phyloP scores from a whole-genome alignment of 805 yeast species.

The Kazachstania africana region DNA sequence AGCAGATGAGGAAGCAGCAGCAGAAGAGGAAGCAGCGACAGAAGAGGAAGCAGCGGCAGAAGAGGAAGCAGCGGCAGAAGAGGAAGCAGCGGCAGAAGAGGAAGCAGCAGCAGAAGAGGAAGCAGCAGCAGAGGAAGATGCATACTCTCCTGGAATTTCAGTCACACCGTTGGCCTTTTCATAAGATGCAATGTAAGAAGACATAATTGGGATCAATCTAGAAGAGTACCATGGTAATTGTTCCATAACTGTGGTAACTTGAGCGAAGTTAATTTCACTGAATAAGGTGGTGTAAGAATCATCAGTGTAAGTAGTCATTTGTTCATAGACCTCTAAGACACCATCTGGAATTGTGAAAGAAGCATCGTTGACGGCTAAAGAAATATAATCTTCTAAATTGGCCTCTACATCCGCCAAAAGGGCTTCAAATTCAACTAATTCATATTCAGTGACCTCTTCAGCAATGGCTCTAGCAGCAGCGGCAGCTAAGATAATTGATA shows the following conservation, averaged over 20 bases:
- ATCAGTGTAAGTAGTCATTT: conserved; percentile 26
- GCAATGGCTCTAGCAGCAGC: conserved; percentile 10
- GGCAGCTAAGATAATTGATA: conserved; percentile 11
- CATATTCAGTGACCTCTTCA: conserved; percentile 4
- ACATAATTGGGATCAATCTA: conserved; percentile 15
- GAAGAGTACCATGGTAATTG: conserved; percentile 28
- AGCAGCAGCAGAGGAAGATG: conserved; percentile 5
- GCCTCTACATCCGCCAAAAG: conserved; percentile 14
- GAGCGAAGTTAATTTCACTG: conserved; percentile 19
- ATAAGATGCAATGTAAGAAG: conserved; percentile 10
- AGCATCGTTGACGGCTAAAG: conserved; percentile 10
- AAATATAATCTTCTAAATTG: conserved; percentile 12
- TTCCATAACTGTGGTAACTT: conserved; percentile 22
- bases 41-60: conserved; percentile 4
- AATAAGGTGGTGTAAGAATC: conserved; percentile 27
- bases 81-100: conserved; percentile 4
- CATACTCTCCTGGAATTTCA: conserved; percentile 4
- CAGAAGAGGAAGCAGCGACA: conserved; percentile 5
- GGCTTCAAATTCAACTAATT: conserved; percentile 17
- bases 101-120: conserved; percentile 5
- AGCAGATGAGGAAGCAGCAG: conserved; percentile 5
- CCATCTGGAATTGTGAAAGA: conserved; percentile 14
- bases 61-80: conserved; percentile 4
- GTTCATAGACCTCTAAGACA: conserved; percentile 14
- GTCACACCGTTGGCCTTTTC: conserved; percentile 6